phyloP scores from a whole-genome alignment of 768 basidiomycete genomes.

The Xerocomellus dryophilus region DNA sequence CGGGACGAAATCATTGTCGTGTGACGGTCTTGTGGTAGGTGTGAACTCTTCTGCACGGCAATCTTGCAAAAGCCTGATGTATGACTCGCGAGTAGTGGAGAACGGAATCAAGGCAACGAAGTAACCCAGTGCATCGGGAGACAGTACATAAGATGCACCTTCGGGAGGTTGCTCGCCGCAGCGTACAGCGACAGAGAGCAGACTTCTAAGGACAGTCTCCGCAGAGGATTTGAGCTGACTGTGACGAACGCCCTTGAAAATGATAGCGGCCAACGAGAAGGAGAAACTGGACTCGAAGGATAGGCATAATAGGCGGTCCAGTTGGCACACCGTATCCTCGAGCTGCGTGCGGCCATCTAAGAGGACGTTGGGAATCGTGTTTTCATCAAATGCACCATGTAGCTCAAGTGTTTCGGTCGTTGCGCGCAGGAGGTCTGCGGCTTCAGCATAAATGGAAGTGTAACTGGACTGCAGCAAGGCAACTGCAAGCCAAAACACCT shows the following conservation, averaged over 20 bases:
- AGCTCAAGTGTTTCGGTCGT: slow-evolving; percentile 62
- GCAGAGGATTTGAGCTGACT: slow-evolving; percentile 60
- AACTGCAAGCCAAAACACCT: slow-evolving; percentile 86
- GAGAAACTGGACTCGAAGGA: slow-evolving; percentile 79
- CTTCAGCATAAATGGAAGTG: slow-evolving; percentile 65
- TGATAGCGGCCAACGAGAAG: slow-evolving; percentile 75
- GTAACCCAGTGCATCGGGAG: slow-evolving; percentile 66
- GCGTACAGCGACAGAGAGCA: slow-evolving; percentile 59
- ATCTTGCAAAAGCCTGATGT: slow-evolving; percentile 60
- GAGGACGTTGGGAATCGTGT: slow-evolving; percentile 53
- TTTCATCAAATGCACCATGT: slow-evolving; percentile 55
- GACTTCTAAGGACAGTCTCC: slow-evolving; percentile 55
- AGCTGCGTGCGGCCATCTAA: slow-evolving; percentile 61
- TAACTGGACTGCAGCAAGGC: slow-evolving; percentile 78
- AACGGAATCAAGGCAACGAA: slow-evolving; percentile 76
- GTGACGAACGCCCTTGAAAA: slow-evolving; percentile 85
- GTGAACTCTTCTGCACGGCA: slow-evolving; percentile 52
- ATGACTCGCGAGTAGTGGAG: slow-evolving; percentile 54
- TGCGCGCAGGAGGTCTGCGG: slow-evolving; percentile 61
- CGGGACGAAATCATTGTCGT: slow-evolving; percentile 47
- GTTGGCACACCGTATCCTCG: slow-evolving; percentile 65
- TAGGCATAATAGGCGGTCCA: slow-evolving; percentile 70
- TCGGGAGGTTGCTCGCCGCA: slow-evolving; percentile 37
- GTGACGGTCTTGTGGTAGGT: slow-evolving; percentile 36
- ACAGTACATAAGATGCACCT: slow-evolving; percentile 44